Evolutionary conservation across 2,329 filamentous ascomycete genomes (phyloP).

Genomic region (Pseudogymnoascus sp.): DNA sequence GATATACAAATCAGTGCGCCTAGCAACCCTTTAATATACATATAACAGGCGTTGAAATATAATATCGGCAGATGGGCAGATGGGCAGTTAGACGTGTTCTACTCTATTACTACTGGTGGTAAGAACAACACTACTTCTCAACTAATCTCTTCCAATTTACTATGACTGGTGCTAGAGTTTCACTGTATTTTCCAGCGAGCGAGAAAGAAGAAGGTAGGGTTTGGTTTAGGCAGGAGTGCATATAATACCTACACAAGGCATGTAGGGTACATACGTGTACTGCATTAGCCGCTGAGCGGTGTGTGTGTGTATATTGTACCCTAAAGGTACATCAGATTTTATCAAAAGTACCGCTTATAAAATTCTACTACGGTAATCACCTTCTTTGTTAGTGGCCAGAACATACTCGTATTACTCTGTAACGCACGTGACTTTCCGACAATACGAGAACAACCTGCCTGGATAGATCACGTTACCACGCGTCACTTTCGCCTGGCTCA

Average conservation of each 20-base stretch:
- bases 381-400: constrained; percentile 6
- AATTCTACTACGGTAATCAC: neutral
- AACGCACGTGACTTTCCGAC: no score
- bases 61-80: neutral
- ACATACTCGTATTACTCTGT: neutral
- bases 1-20: neutral
- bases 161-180: neutral
- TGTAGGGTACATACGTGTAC: neutral
- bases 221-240: constrained; percentile 9
- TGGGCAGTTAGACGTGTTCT: neutral
- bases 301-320: neutral
- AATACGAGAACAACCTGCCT: no score
- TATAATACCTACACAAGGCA: neutral
- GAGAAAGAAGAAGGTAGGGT: neutral
- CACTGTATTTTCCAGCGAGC: neutral
- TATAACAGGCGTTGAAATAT: neutral
- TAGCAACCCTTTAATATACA: neutral
- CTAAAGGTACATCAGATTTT: neutral
- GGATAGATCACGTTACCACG: neutral
- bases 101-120: neutral
- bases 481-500: neutral
- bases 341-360: neutral
- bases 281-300: neutral
- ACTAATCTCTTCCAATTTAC: neutral
- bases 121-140: neutral